Base-by-base conservation (phyloP, 805 yeast species). In the Cyberlindnera euphorbiiphila region DNA sequence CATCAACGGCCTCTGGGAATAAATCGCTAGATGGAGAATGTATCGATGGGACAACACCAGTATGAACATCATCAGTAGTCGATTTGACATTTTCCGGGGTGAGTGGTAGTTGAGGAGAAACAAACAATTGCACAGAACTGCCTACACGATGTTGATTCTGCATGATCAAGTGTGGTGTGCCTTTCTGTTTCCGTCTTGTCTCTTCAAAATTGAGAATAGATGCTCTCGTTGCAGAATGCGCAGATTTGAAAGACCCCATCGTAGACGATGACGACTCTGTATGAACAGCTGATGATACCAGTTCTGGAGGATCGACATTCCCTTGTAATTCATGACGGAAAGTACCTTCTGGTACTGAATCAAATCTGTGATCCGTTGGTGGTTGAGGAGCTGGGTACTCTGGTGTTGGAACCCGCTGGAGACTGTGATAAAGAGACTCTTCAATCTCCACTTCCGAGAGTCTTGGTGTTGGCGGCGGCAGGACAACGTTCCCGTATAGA, bases 101-200 rank as follows among this genome's bases (percentile, higher is more conserved):
- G 8, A 15, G 7, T 10, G 19, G 6, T 9, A 19, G 25, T 12
- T 15, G 32, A 20, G 13, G 19, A 9, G 29, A 15, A 15, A 37
- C 41, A 11, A 21, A 27, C 17, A 32, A 34, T 5, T 20, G 19
- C n/a, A 31, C 39, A 20, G 32, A 32, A 5, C 36, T 20, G 15
- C 19, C 33, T 4, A 25, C 26, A 8, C 19, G 20, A 16, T 31
- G 30, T 8, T 32, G 28, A 14, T 17, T 23, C 12, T 41, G 29
- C 3, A 32, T 18, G n/a, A 45, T 22, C 17, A 52, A 21, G 16
- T 42, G 50, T 10, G 54, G 56, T 6, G 47, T 45, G 2, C 59
- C 59, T 24, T 30, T 38, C 3, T 46, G 38, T 27, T 39, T 54
- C 23, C 48, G 48, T 39, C 59, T 47, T 13, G 59, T 43, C 22